phyloP scores from a whole-genome alignment of 805 yeast genomes.

The Kodamaea leandrae region DNA sequence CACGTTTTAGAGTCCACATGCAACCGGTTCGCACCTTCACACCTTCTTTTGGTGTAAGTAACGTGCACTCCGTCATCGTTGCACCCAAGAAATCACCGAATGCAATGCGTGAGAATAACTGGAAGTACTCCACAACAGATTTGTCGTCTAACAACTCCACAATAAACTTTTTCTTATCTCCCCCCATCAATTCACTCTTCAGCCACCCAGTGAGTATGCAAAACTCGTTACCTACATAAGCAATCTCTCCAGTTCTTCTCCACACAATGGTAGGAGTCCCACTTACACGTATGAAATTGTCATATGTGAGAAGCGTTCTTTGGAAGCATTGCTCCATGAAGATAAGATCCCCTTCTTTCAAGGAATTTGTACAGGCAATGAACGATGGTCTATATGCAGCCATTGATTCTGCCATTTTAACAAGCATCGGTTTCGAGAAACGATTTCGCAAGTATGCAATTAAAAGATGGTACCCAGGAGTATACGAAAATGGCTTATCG shows the following conservation, averaged over 20 bases:
- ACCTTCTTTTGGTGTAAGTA: slow-evolving; percentile 56
- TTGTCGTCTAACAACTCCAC: slow-evolving; percentile 85
- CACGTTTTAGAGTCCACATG: slow-evolving; percentile 91
- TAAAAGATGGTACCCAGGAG: slow-evolving; percentile 84
- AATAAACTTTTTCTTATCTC: slow-evolving; percentile 63
- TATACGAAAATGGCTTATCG: slow-evolving; percentile 76
- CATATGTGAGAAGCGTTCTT: slow-evolving; percentile 84
- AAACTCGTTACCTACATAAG: slow-evolving; percentile 93
- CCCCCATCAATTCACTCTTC: slow-evolving; percentile 57
- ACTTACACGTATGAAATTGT: slow-evolving; percentile 73
- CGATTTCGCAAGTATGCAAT: slow-evolving; percentile 70
- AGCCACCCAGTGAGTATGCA: slow-evolving; percentile 90
- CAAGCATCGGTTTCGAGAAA: slow-evolving; percentile 66
- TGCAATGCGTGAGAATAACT: slow-evolving; percentile 78
- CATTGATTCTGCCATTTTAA: slow-evolving; percentile 82
- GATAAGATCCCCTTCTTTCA: slow-evolving; percentile 86
- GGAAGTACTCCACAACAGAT: slow-evolving; percentile 84
- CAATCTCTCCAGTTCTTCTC: slow-evolving; percentile 94
- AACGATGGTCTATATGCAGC: slow-evolving; percentile 90
- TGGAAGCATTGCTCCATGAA: slow-evolving; percentile 97
- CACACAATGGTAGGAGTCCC: slow-evolving; percentile 96
- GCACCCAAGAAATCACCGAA: slow-evolving; percentile 86
- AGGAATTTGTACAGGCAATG: slow-evolving; percentile 84
- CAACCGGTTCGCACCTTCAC: slow-evolving; percentile 71
- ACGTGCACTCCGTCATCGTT: slow-evolving; percentile 82